Evolutionary conservation across 106 monocot species (phyloP), one percentile per base, ranked within the genome.

Genomic region (Acorus gramineus): DNA sequence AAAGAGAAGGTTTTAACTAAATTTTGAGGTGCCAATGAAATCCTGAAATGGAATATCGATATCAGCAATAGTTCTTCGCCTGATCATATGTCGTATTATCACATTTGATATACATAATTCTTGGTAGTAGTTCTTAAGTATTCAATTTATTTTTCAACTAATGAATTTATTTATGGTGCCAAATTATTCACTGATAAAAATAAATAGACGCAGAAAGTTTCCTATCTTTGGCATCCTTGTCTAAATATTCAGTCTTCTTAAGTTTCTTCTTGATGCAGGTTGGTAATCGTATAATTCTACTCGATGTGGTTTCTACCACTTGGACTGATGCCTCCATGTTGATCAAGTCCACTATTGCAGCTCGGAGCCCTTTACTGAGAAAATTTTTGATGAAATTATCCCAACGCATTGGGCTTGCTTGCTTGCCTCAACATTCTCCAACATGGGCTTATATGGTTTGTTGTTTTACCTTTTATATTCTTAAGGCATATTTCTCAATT

Each of bases 301-400:
- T 72, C 42, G 61, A 71, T 73, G 81, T 78, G 65, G 75, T 73
- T 57, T 42, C 68, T 69, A 75, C 69, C 11, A 83, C 66, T 59
- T 98, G 98, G 98, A 71, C 11, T 69, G 80, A 98, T 73, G 69
- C 59, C 70, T 83, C 77, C 4, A 14, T 73, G 42, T 66, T 98
- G 73, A 81, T 82, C 72, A 98, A 85, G 66, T 85, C 88, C 42
- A 70, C 67, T 42, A 62, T 67, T 73, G 77, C 98, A 71, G 51
- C 55, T 76, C 85, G 73, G 3, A 98, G 85, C 64, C 63, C 92
- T 44, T 84, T 92, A 57, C 87, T 98, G 67, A 76, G 98, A 45
- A 98, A 98, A 68, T 84, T 85, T 74, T 53, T 88, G 49, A 78
- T 92, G 67, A 98, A 98, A 77, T 67, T 98, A 68, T 83, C 83